Percentiles rank a stretch among this genome's conserved stretches.
Evolutionary conservation across 108 stramenopile genomes (phyloP).

Genomic region (Skeletonema menzelii): DNA sequence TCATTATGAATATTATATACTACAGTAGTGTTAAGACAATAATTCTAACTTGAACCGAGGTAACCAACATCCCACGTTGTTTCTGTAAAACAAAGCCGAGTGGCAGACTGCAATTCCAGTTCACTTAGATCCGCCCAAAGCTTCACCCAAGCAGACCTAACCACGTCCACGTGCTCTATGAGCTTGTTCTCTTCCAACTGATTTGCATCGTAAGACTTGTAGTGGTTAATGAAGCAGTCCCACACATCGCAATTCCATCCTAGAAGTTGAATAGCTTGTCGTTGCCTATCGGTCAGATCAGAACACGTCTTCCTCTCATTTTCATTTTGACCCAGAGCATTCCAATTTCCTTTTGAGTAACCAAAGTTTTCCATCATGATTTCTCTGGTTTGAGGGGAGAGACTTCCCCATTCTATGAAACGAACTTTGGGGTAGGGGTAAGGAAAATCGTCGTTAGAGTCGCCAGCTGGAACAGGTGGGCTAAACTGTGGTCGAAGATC

Average conservation of each 20-base stretch:
- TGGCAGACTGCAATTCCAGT: background rate
- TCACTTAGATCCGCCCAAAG: background rate
- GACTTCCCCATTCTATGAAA: background rate
- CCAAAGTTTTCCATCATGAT: constrained; percentile 7
- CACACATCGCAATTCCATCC: constrained; percentile 1
- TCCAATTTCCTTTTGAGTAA: background rate
- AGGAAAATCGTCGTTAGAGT: background rate
- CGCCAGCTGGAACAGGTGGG: background rate
- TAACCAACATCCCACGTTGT: background rate
- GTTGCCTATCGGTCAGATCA: background rate
- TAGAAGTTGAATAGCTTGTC: background rate
- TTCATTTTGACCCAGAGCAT: background rate
- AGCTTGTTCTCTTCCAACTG: background rate
- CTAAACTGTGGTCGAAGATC: background rate
- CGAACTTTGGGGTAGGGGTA: constrained; percentile 1
- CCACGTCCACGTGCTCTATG: background rate
- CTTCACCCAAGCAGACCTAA: background rate
- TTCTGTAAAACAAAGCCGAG: background rate
- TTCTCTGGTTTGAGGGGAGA: background rate
- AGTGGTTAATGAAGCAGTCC: constrained; percentile 3
- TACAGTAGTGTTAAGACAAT: background rate
- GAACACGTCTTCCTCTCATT: constrained; percentile 1
- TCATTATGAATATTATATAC: background rate
- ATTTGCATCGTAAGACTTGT: background rate
- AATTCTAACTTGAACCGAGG: background rate